Conservation (phyloP, 78 protist species). For the Planoprotostelium fungivorum region DNA sequence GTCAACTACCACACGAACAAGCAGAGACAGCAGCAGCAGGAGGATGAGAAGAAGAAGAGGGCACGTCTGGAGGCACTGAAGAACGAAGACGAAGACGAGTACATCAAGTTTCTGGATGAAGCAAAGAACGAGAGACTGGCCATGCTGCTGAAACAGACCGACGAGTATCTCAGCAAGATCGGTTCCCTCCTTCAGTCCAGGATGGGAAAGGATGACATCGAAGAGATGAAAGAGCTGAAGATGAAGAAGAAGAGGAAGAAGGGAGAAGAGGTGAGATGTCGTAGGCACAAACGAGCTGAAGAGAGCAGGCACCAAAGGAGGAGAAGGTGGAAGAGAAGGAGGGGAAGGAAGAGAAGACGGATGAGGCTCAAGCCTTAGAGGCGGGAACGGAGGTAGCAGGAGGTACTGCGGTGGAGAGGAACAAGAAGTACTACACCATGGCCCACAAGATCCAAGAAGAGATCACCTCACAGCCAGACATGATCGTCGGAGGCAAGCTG, state of each 20-base stretch:
- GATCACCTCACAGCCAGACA: conserved; percentile 39
- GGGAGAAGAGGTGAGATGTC: neutral
- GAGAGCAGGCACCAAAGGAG: conserved; percentile 16
- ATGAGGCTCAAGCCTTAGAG: neutral
- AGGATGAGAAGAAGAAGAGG: conserved; percentile 10
- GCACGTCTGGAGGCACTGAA: conserved; percentile 43
- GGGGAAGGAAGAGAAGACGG: conserved; percentile 13
- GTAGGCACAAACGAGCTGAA: neutral
- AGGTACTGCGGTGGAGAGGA: neutral
- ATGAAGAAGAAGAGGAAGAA: conserved; percentile 7
- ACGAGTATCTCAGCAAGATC: conserved; percentile 12
- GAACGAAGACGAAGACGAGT: conserved; percentile 35
- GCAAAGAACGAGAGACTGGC: conserved; percentile 47
- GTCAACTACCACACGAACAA: conserved; percentile 9
- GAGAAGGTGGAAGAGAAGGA: conserved; percentile 17
- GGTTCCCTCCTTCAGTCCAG: conserved; percentile 8
- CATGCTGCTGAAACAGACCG: conserved; percentile 51
- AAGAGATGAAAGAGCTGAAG: conserved; percentile 13
- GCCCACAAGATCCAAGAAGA: conserved; percentile 60
- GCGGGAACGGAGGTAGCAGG: neutral
- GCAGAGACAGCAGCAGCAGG: conserved; percentile 25
- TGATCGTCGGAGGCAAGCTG: conserved; percentile 59
- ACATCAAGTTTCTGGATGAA: conserved; percentile 39
- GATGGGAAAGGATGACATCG: conserved; percentile 35
- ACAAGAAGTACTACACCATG: conserved; percentile 28